phyloP scores from a whole-genome alignment of 2,329 filamentous ascomycete genomes.

The Fusarium metavorans region DNA sequence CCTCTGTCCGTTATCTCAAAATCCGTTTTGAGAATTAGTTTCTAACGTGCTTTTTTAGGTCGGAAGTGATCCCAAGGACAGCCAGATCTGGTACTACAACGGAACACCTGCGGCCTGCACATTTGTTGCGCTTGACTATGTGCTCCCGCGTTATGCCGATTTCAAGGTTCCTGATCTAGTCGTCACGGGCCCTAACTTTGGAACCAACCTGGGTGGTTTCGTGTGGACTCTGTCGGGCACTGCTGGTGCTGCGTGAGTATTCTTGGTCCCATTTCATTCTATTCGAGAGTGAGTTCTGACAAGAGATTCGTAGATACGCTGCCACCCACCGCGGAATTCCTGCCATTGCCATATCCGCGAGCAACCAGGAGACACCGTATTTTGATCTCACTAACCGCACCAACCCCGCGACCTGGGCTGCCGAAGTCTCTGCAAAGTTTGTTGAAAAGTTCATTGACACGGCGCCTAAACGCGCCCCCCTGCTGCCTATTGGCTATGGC shows the following conservation, averaged over 20 bases:
- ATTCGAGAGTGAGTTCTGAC: background rate
- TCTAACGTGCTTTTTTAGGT: background rate
- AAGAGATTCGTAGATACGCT: background rate
- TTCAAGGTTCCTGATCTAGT: background rate
- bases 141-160: background rate
- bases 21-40: background rate
- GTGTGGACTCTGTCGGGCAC: background rate
- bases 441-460: background rate
- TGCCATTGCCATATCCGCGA: background rate
- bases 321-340: background rate
- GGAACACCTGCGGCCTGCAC: background rate
- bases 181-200: background rate
- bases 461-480: background rate
- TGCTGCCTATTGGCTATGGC: background rate
- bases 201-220: background rate
- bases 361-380: background rate
- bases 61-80: background rate
- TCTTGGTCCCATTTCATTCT: background rate
- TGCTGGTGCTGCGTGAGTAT: background rate
- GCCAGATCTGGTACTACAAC: background rate
- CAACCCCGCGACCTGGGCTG: background rate
- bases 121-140: background rate
- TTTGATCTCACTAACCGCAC: background rate
- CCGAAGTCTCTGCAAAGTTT: background rate
- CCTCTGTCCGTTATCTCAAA: background rate